Conservation (phyloP, 257 asterid genomes). For the Solanum tarapatanum region DNA sequence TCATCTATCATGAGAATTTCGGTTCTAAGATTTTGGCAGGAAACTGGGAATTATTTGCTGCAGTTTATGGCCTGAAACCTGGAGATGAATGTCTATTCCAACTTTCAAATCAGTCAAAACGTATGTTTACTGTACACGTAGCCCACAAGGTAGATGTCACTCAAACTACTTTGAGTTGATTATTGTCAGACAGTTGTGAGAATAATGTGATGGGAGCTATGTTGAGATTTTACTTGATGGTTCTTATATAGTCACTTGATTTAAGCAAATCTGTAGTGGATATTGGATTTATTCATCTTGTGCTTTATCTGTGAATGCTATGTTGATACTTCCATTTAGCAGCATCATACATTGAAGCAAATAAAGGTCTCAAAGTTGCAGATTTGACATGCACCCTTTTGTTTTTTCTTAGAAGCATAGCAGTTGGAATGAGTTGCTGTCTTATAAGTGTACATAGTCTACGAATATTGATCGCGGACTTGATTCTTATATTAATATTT, state of each 20-base stretch:
- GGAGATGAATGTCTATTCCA: constrained; percentile 10
- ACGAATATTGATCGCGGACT: too few species aligned
- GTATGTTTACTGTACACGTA: not conserved
- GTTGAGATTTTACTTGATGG: not conserved
- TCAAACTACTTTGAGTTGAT: not conserved
- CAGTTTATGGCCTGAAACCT: not conserved
- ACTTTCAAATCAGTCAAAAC: not conserved
- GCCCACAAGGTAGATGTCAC: not conserved
- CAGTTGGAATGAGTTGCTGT: not conserved
- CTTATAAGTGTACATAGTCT: not conserved
- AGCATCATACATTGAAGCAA: not conserved
- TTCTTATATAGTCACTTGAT: not conserved
- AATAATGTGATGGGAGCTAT: not conserved
- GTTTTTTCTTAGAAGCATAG: not conserved
- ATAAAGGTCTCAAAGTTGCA: not conserved
- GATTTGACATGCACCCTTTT: not conserved
- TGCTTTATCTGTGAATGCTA: not conserved
- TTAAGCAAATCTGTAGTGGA: not conserved
- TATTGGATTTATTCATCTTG: not conserved
- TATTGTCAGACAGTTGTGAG: not conserved
- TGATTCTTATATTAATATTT: too few species aligned
- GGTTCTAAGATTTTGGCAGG: not conserved
- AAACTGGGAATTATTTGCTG: constrained; percentile 7
- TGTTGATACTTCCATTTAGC: not conserved
- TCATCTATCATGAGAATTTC: not conserved